Evolutionary conservation across 2,329 filamentous ascomycete genomes (phyloP), one percentile per base, ranked within the genome.

Genomic region (Fusarium tupiense): DNA sequence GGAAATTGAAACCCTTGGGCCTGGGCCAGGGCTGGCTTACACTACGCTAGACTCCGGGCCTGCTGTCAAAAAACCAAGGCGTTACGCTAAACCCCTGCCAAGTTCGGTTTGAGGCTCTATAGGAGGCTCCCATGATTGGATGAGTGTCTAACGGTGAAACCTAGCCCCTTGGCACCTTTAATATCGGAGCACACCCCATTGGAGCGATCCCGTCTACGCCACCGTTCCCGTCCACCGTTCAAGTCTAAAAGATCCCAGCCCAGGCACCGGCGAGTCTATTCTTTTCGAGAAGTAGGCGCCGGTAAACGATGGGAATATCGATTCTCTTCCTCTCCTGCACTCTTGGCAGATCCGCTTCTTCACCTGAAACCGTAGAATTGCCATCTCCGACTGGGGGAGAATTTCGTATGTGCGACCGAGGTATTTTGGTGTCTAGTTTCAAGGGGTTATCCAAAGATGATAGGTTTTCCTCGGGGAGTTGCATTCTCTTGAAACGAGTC

Each of bases 91-190:
- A 43, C 52, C 52, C 37, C 37, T 56, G 37, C 52, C 37, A 56
- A 43, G 37, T 56, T 56, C 31, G 41, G 71, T 76, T 72, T 77
- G 74, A 78, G 76, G 72, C 74, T 76, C 69, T 57, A 67, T 43
- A 53, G 20, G n/a, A 24, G 4, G 9, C 26, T 26, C 37, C 19
- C 8, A 37, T 67, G 52, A 77, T 76, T 77, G 75, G 75, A 35
- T 31, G 35, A 24, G 8, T 31, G 16, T 8, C n/a, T 26, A 59
- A 50, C 52, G 41, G 47, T 76, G 74, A 77, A 75, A 77, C 69
- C 22, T 44, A 44, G 56, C 41, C 56, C 38, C 24, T 58, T n/a
- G 59, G 31, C 37, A 61, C 67, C 67, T 76, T 69, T 67, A 72
- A 77, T 77, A 73, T 66, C 70, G 74, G 61, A 62, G 67, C 46